Evolutionary conservation across 768 basidiomycete genomes (phyloP).

Genomic region (Leccinum imitatum): DNA sequence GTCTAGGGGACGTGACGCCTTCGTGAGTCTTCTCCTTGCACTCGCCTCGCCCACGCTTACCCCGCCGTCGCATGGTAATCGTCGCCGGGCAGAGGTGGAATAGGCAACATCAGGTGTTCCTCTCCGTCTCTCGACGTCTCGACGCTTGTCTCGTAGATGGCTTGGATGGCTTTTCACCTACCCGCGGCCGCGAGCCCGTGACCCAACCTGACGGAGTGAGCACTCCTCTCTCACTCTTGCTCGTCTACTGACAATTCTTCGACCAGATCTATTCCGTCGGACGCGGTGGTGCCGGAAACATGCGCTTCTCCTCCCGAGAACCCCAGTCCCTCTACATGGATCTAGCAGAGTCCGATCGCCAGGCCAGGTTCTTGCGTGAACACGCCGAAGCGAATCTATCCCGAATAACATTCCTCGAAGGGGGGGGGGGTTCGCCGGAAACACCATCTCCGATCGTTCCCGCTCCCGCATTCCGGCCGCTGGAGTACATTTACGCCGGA

Average conservation of each 20-base stretch:
- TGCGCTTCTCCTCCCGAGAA: slow-evolving; percentile 74
- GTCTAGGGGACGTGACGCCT: slow-evolving; percentile 59
- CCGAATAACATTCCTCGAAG: too few species aligned
- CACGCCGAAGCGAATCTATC: slow-evolving; percentile 24
- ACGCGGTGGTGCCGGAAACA: slow-evolving; percentile 83
- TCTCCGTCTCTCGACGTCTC: slow-evolving; percentile 22
- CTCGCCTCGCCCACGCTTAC: slow-evolving; percentile 8
- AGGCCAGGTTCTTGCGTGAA: slow-evolving; percentile 23
- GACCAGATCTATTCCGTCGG: slow-evolving; percentile 53
- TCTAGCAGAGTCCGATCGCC: slow-evolving; percentile 21
- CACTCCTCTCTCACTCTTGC: neutral
- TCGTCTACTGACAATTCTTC: neutral
- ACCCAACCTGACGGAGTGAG: slow-evolving; percentile 39
- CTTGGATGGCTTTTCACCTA: slow-evolving; percentile 51
- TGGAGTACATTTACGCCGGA: too few species aligned
- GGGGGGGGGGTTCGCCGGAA: too few species aligned
- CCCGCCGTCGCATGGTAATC: slow-evolving; percentile 38
- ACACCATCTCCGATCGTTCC: too few species aligned
- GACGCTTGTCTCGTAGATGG: slow-evolving; percentile 42
- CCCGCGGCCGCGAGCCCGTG: slow-evolving; percentile 37
- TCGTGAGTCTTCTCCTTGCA: slow-evolving; percentile 39
- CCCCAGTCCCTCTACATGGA: slow-evolving; percentile 21
- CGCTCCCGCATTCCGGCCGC: too few species aligned
- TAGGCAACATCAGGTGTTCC: slow-evolving; percentile 62
- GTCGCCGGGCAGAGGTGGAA: slow-evolving; percentile 61